Conservation (phyloP, 108 stramenopile species). For the Skeletonema menzelii region DNA sequence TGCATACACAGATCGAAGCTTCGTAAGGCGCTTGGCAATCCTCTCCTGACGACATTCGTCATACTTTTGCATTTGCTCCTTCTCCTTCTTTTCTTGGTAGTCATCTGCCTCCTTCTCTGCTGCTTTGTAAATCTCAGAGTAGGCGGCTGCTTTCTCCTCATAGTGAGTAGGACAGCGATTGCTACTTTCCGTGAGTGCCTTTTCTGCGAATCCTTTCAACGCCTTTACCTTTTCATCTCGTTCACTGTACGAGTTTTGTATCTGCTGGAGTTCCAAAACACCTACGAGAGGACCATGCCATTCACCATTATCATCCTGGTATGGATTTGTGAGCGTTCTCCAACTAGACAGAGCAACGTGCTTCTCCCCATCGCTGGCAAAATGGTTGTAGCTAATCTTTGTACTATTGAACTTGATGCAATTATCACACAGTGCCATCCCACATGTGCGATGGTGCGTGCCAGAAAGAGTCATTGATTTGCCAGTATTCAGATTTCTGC, state of each 20-base stretch:
- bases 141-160: slow-evolving; percentile 27
- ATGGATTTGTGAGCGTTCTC: slow-evolving; percentile 36
- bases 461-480: slow-evolving; percentile 17
- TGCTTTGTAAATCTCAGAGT: slow-evolving; percentile 20
- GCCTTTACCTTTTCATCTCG: slow-evolving; percentile 21
- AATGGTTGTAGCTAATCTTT: slow-evolving; percentile 28
- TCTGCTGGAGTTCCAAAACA: slow-evolving; percentile 40
- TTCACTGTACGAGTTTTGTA: slow-evolving; percentile 27
- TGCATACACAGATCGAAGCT: slow-evolving; percentile 23
- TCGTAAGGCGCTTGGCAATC: slow-evolving; percentile 17
- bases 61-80: slow-evolving; percentile 8
- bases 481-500: slow-evolving; percentile 37
- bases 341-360: slow-evolving; percentile 34
- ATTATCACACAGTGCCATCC: slow-evolving; percentile 40
- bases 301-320: slow-evolving; percentile 25
- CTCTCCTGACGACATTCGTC: slow-evolving; percentile 32
- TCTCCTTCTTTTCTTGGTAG: not conserved
- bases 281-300: slow-evolving; percentile 17
- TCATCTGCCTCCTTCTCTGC: slow-evolving; percentile 45
- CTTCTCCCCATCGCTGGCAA: slow-evolving; percentile 6
- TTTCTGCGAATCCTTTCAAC: slow-evolving; percentile 9
- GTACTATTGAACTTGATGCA: slow-evolving; percentile 43
- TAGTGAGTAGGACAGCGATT: slow-evolving; percentile 15
- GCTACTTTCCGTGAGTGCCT: slow-evolving; percentile 8
- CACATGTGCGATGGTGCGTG: slow-evolving; percentile 21